A percentile compares a stretch with the other conserved stretches of the same genome.
Evolutionary conservation across 352 stramenopile genomes (phyloP).

Genomic region (Phytophthora rubi): DNA sequence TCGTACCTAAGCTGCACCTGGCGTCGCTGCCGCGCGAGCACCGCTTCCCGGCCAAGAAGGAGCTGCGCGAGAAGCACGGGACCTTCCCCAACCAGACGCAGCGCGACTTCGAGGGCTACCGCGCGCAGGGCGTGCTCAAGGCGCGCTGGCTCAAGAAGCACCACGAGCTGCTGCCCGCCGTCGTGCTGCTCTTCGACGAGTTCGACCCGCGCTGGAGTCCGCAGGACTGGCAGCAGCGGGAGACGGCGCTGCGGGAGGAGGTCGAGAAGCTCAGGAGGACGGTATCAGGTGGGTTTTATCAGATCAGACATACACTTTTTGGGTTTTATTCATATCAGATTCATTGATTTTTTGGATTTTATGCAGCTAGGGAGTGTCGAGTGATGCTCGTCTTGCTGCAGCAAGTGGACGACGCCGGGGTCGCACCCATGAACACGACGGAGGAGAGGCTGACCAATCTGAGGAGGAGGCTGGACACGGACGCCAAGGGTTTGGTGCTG

Average conservation of each 20-base stretch:
- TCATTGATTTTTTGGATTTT: neutral
- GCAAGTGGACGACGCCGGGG: conserved; percentile 73
- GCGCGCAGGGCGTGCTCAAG: conserved; percentile 77
- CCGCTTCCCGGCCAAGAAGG: conserved; percentile 84
- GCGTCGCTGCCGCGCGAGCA: conserved; percentile 73
- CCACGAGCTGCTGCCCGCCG: conserved; percentile 78
- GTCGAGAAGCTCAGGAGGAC: conserved; percentile 74
- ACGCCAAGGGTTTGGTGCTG: conserved; percentile 79
- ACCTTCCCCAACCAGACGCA: conserved; percentile 87
- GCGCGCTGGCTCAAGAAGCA: conserved; percentile 88
- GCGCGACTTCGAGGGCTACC: conserved; percentile 82
- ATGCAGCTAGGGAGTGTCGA: conserved; percentile 68
- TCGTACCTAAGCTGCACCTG: conserved; percentile 82
- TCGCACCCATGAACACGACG: conserved; percentile 63
- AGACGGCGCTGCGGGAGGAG: conserved; percentile 74
- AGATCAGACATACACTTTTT: neutral
- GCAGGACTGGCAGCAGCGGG: conserved; percentile 74
- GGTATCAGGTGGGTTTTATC: conserved; percentile 42
- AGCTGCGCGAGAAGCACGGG: conserved; percentile 84
- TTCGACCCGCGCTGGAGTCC: conserved; percentile 81
- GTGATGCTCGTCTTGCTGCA: conserved; percentile 85
- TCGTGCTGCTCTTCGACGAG: conserved; percentile 85
- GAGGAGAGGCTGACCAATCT: conserved; percentile 81
- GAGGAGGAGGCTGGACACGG: conserved; percentile 69
- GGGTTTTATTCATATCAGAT: neutral